Conservation (phyloP, 1,284 basidiomycete species). For the Austroboletus niveus region DNA sequence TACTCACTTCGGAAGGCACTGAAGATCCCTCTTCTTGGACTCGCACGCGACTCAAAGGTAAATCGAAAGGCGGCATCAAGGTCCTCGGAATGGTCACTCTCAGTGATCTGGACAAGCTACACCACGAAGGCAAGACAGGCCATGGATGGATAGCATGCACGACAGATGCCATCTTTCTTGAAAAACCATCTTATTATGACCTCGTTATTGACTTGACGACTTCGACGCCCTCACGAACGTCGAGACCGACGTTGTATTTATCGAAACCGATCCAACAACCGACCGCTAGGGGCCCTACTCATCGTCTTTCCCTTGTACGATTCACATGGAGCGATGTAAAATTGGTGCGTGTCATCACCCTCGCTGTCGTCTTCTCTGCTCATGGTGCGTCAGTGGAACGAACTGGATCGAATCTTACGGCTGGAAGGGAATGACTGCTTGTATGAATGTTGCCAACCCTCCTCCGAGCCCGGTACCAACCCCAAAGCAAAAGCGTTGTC, state of each 20-base stretch:
- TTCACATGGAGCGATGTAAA: slow-evolving; percentile 81
- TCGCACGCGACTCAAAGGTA: slow-evolving; percentile 39
- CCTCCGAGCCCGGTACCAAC: slow-evolving; percentile 31
- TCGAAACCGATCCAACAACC: slow-evolving; percentile 46
- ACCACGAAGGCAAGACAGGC: slow-evolving; percentile 52
- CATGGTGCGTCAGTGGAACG: slow-evolving; percentile 55
- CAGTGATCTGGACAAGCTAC: slow-evolving; percentile 61
- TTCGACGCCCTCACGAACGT: slow-evolving; percentile 53
- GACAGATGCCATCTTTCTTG: slow-evolving; percentile 77
- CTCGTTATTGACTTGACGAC: slow-evolving; percentile 74
- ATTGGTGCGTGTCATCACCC: slow-evolving; percentile 44
- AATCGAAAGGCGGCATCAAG: slow-evolving; percentile 51
- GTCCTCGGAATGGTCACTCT: slow-evolving; percentile 78
- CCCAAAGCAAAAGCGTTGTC: slow-evolving; percentile 41
- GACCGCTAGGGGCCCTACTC: slow-evolving; percentile 40
- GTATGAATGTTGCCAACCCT: slow-evolving; percentile 38
- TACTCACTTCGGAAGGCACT: slow-evolving; percentile 18
- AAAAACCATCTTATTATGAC: slow-evolving; percentile 74
- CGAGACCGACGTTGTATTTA: slow-evolving; percentile 62
- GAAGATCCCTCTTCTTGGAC: slow-evolving; percentile 23
- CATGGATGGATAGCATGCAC: slow-evolving; percentile 82
- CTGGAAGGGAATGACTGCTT: slow-evolving; percentile 41
- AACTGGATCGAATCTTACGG: slow-evolving; percentile 63
- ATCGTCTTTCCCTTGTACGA: slow-evolving; percentile 58
- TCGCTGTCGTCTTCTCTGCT: not conserved